Conservation (phyloP, 257 asterid genomes). For the Rubia yunnanensis region DNA sequence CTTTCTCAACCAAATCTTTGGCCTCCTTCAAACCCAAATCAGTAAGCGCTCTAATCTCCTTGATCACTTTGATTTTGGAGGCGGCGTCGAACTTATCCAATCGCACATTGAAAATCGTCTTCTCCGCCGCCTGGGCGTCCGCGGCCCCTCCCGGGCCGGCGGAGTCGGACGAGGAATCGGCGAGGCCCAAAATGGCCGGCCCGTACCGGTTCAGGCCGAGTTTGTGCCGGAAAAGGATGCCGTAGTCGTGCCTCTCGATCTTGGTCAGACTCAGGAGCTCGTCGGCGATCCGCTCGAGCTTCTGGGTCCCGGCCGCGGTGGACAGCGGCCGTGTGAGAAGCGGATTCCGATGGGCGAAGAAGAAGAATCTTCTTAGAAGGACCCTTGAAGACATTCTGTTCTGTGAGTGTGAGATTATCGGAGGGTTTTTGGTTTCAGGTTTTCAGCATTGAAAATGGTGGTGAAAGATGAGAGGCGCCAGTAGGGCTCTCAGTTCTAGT, state of each 20-base stretch:
- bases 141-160: conserved; percentile 32
- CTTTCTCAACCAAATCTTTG: conserved; percentile 76
- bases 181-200: conserved; percentile 32
- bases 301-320: conserved; percentile 34
- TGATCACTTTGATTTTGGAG: conserved; percentile 71
- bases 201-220: conserved; percentile 63
- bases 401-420: not conserved
- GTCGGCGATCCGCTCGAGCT: conserved; percentile 74
- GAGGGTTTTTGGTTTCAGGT: conserved; percentile 16
- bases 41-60: conserved; percentile 73
- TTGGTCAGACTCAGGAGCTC: conserved; percentile 56
- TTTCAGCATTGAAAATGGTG: conserved; percentile 16
- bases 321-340: conserved; percentile 26
- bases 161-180: conserved; percentile 14
- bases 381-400: conserved; percentile 37
- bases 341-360: conserved; percentile 11
- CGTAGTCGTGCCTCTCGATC: conserved; percentile 70
- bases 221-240: conserved; percentile 50
- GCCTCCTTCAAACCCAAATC: conserved; percentile 86
- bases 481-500: not conserved
- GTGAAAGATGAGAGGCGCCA: not conserved
- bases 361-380: conserved; percentile 25
- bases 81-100: conserved; percentile 67
- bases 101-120: conserved; percentile 59
- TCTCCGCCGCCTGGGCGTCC: conserved; percentile 45